These are phyloP conservation scores for Candida insectalens DNA, from an alignment of 805 yeast species.

Conservation along the genomic window DNA sequence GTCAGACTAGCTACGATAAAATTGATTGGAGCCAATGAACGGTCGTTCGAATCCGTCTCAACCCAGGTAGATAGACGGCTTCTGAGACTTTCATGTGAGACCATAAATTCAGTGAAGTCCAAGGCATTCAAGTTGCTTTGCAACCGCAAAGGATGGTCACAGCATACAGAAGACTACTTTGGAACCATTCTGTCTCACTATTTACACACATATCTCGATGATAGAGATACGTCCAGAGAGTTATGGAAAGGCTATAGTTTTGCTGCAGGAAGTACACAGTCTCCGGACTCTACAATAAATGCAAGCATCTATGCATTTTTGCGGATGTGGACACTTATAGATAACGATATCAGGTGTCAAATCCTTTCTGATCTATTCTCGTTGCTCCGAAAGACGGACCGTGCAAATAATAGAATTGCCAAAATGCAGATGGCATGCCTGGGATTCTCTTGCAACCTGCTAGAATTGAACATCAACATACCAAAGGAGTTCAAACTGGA, in stretches of 20 bases:
- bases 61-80: slow-evolving; percentile 25
- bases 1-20: slow-evolving; percentile 44
- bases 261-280: slow-evolving; percentile 47
- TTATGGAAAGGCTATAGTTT: slow-evolving; percentile 50
- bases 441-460: slow-evolving; percentile 25
- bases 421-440: slow-evolving; percentile 18
- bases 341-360: slow-evolving; percentile 5
- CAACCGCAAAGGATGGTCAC: slow-evolving; percentile 12
- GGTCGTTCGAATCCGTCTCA: slow-evolving; percentile 4
- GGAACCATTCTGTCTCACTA: slow-evolving; percentile 16
- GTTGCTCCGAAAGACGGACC: slow-evolving; percentile 13
- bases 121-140: slow-evolving; percentile 31
- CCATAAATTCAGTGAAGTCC: slow-evolving; percentile 43
- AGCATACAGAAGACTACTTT: slow-evolving; percentile 17
- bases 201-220: slow-evolving; percentile 7
- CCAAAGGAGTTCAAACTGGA: slow-evolving; percentile 23
- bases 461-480: slow-evolving; percentile 28
- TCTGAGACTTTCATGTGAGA: slow-evolving; percentile 53
- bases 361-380: slow-evolving; percentile 18
- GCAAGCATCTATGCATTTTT: slow-evolving; percentile 31
- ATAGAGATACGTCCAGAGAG: slow-evolving; percentile 16
- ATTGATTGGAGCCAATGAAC: slow-evolving; percentile 20
- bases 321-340: slow-evolving; percentile 12
- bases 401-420: slow-evolving; percentile 4
- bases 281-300: slow-evolving; percentile 35